Percentiles rank a stretch among this genome's conserved stretches.
Conservation (phyloP, 2,329 filamentous ascomycete species). For the Graphilbum ipis-grandicollis region DNA sequence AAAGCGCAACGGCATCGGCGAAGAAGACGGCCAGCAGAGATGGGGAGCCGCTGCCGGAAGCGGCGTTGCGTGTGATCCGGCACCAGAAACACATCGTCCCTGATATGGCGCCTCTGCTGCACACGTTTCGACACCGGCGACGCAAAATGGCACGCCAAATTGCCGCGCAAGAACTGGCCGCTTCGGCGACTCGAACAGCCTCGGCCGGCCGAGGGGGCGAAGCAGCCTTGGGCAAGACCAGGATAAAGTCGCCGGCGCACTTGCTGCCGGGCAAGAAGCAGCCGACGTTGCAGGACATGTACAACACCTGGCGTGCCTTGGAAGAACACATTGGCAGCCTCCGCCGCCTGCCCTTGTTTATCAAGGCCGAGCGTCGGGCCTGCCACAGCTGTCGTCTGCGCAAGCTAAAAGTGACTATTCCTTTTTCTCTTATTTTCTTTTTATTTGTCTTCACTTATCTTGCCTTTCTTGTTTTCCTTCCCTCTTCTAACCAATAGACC, state of each 20-base stretch:
- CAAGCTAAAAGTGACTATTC: slow-evolving; percentile 1
- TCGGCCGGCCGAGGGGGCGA: background rate
- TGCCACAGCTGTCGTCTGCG: slow-evolving; percentile 8
- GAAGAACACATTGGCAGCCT: slow-evolving; percentile 5
- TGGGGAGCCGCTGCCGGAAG: background rate
- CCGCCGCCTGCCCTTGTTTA: slow-evolving; percentile 6
- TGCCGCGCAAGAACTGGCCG: background rate
- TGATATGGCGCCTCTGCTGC: background rate
- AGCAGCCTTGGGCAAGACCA: background rate
- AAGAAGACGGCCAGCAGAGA: background rate
- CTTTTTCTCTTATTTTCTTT: background rate
- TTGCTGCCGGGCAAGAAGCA: background rate
- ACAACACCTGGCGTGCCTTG: slow-evolving; percentile 9
- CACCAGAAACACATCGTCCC: background rate
- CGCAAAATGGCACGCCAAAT: background rate
- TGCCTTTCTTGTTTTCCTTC: background rate
- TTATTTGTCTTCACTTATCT: background rate
- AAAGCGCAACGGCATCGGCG: background rate
- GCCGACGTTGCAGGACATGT: slow-evolving; percentile 9
- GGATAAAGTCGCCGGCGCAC: background rate
- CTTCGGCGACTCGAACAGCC: background rate
- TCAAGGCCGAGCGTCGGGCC: slow-evolving; percentile 4
- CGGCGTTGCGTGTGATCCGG: background rate
- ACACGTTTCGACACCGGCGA: background rate
- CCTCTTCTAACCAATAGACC: background rate